Evolutionary conservation across 306 rosid genomes (phyloP), one percentile per base, ranked within the genome.

Genomic region (Quillaja saponaria): DNA sequence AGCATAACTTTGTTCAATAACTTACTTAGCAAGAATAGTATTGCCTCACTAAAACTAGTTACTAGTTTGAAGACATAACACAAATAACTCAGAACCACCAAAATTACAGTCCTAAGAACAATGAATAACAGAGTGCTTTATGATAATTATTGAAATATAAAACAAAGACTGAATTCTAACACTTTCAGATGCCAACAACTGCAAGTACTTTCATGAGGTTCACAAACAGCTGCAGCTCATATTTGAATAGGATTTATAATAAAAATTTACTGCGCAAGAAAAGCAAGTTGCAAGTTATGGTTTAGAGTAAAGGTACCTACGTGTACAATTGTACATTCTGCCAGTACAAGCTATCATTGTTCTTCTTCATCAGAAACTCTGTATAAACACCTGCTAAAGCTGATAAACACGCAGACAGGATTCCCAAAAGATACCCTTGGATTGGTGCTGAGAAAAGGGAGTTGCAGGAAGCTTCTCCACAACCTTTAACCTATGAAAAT

Each of bases 351-450:
- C 76, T 86, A 79, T 92, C 99, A 60, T 71, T 92, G 81, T 86
- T 89, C 81, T 86, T 92, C 99, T 89, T 92, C 99, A 92, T 89
- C 76, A 86, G 73, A 74, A 81, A 92, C 77, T 92, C 99, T 0
- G 95, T 92, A 80, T 92, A 92, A 74, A 92, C 78, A 69, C 99
- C 96, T 57, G 91, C 96, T 67, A 81, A 89, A 57, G 99, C 99
- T 39, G 96, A 92, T 69, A 92, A 91, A 83, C 96, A 92, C 47
- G 96, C 99, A 20, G 99, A 88, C 39, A 89, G 80, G 62, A 81
- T 71, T 20, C 95, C 99, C 38, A 89, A 68, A 81, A 85, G 78
- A 76, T 92, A 92, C 54, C 99, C 96, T 64, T 78, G 91, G 71
- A 89, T 78, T 59, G 96, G 99, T 63, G 87, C 73, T 42, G 87